These are phyloP conservation scores for Cryptococcus sp. DNA, from an alignment of 1,284 basidiomycete genomes.

Conservation along the genomic window DNA sequence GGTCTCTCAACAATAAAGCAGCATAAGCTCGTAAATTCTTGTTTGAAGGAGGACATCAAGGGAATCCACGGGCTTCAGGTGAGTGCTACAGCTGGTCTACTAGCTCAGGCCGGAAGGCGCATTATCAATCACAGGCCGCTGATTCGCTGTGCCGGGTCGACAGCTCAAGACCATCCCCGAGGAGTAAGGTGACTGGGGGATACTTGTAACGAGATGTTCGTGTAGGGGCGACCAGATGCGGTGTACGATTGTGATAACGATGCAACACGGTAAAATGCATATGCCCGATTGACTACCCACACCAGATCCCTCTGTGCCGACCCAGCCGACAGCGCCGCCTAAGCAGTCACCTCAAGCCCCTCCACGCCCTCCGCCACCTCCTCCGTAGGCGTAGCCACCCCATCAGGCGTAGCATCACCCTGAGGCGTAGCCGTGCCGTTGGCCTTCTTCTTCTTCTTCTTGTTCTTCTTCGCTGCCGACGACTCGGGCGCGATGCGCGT, in stretches of 20 bases:
- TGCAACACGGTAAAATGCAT: no score
- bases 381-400: conserved; percentile 22
- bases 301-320: neutral
- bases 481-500: conserved; percentile 55
- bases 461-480: conserved; percentile 26
- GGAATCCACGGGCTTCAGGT: conserved; percentile 95
- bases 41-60: conserved; percentile 83
- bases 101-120: neutral
- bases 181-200: conserved; percentile 12
- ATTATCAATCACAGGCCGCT: conserved; percentile 2
- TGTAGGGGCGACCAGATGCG: no score
- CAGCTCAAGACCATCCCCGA: conserved; percentile 46
- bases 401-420: conserved; percentile 16
- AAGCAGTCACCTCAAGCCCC: conserved; percentile 8
- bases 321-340: no score
- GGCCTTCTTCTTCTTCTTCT: conserved; percentile 42
- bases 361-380: conserved; percentile 22
- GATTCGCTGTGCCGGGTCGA: conserved; percentile 9
- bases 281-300: neutral
- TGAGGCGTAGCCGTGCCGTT: conserved; percentile 13
- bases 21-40: conserved; percentile 84
- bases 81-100: conserved; percentile 28
- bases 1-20: conserved; percentile 87
- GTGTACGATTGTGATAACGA: no score
- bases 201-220: neutral